Evolutionary conservation across 495 filamentous ascomycete genomes (phyloP), one percentile per base, ranked within the genome.

Genomic region (Venustampulla echinocandica): DNA sequence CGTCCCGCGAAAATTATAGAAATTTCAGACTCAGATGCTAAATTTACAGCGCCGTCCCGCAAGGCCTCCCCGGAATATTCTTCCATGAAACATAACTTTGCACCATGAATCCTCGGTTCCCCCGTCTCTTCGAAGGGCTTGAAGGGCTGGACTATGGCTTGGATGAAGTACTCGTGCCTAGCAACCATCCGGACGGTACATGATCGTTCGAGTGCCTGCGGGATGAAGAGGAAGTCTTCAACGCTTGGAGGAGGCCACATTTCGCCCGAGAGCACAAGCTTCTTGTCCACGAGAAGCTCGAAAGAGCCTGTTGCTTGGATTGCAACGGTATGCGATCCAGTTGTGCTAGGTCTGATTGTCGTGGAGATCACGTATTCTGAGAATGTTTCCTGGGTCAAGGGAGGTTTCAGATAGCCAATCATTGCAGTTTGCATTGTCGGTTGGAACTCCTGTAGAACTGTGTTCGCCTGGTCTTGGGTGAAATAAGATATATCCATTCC

Each of bases 1-100:
- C 81, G 64, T 2, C 81, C 79, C 1, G 74, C 77, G 55, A 76
- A 76, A 23, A 85, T 58, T 41, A 83, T 65, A 15, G 78, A 80
- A 38, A 77, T 73, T 18, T 82, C 74, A 2, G 68, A 65, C 10
- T 65, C 54, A 18, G 62, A 57, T 11, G 77, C 77, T 4, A 71
- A 56, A 1, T 65, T 50, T 9, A 73, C 71, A 2, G 77, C 77
- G 27, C 74, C 61, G 14, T 63, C 44, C 5, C 30, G 22, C 10
- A n/a, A 10, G 2, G 3, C 18, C 4, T 22, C 18, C 27, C 21
- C 14, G 6, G 22, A 32, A 37, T 15, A 41, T 34, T 41, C 35
- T 32, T 48, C 46, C 3, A 41, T 5, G 27, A 18, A 48, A 24
- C 46, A 39, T 2, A 48, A 24, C 23, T 30, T 39, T 9, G 44